Percentiles rank a stretch among this genome's conserved stretches.
Conservation (phyloP, 768 basidiomycete genomes). For the Rhodotorula sphaerocarpa region DNA sequence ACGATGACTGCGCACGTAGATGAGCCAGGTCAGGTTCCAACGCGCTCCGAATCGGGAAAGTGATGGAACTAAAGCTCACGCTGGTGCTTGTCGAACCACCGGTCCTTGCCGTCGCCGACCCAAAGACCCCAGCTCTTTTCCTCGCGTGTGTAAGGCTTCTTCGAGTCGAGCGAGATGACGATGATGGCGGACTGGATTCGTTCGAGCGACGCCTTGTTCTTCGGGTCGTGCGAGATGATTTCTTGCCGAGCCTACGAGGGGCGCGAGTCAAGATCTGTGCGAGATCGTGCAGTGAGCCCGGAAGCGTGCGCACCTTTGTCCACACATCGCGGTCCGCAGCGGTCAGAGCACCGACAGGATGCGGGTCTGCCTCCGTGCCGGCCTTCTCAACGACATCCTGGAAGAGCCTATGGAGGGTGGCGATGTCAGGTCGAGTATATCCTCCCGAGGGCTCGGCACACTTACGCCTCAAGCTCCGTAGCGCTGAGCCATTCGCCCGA, state of each 20-base stretch:
- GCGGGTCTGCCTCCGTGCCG: slow-evolving; percentile 49
- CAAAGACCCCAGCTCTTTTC: slow-evolving; percentile 73
- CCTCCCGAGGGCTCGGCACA: too few relatives aligned
- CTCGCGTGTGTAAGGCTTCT: slow-evolving; percentile 68
- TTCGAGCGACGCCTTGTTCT: slow-evolving; percentile 47
- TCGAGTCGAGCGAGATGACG: slow-evolving; percentile 75
- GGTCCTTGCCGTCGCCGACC: slow-evolving; percentile 81
- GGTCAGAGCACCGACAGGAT: slow-evolving; percentile 70
- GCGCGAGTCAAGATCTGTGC: too few relatives aligned
- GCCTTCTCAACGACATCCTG: slow-evolving; percentile 63
- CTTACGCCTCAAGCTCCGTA: slow-evolving; percentile 68
- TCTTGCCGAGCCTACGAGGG: slow-evolving; percentile 18
- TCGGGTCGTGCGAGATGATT: slow-evolving; percentile 38
- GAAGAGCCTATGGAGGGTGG: slow-evolving; percentile 51
- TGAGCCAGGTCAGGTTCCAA: too few relatives aligned
- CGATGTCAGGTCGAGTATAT: too few relatives aligned
- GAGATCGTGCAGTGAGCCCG: background rate
- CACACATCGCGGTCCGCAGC: slow-evolving; percentile 82
- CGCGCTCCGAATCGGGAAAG: background rate
- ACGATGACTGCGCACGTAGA: slow-evolving; percentile 61
- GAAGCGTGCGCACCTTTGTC: slow-evolving; percentile 51
- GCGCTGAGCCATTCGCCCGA: slow-evolving; percentile 65
- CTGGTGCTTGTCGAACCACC: slow-evolving; percentile 97
- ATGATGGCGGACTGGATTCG: slow-evolving; percentile 86
- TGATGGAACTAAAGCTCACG: slow-evolving; percentile 48